Evolutionary conservation across 2,329 filamentous ascomycete species (phyloP).

Genomic region (Pseudogymnoascus sp.): DNA sequence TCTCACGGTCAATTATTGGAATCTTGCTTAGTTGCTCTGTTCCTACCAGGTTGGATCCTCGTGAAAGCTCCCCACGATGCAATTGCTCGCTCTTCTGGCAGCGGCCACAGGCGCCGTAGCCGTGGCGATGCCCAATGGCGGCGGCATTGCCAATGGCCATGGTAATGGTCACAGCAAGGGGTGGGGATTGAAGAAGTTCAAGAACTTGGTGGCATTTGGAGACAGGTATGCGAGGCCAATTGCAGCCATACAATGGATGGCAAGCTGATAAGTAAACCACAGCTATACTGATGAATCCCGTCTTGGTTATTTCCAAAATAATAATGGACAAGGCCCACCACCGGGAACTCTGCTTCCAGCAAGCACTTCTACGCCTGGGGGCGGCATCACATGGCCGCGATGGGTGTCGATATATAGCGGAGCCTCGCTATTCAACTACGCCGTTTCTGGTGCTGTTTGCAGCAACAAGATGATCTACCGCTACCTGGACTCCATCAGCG

Average conservation of each 20-base stretch:
- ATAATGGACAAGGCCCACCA: constrained; percentile 55
- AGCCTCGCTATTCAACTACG: constrained; percentile 57
- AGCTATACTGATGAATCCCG: constrained; percentile 66
- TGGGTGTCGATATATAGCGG: constrained; percentile 54
- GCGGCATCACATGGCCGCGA: constrained; percentile 62
- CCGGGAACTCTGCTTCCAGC: constrained; percentile 43
- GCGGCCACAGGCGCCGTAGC: neutral
- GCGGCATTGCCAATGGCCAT: neutral
- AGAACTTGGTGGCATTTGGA: constrained; percentile 61
- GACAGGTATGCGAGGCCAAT: constrained; percentile 46
- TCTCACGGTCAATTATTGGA: neutral
- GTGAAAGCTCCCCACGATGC: neutral
- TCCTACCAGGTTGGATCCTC: neutral
- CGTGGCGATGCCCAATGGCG: neutral
- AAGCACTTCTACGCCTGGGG: constrained; percentile 49
- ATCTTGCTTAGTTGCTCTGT: neutral
- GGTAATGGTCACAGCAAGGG: neutral
- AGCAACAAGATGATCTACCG: constrained; percentile 60
- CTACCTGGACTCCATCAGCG: constrained; percentile 41
- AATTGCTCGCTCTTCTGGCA: neutral
- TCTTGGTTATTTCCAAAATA: constrained; percentile 51
- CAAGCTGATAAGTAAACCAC: constrained; percentile 6
- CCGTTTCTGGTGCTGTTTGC: constrained; percentile 64
- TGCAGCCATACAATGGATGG: neutral
- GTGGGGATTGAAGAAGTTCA: constrained; percentile 39